Percentiles rank a stretch among this genome's conserved stretches.
phyloP scores from a whole-genome alignment of 2,329 filamentous ascomycete species.

The Pseudogymnoascus sp. region DNA sequence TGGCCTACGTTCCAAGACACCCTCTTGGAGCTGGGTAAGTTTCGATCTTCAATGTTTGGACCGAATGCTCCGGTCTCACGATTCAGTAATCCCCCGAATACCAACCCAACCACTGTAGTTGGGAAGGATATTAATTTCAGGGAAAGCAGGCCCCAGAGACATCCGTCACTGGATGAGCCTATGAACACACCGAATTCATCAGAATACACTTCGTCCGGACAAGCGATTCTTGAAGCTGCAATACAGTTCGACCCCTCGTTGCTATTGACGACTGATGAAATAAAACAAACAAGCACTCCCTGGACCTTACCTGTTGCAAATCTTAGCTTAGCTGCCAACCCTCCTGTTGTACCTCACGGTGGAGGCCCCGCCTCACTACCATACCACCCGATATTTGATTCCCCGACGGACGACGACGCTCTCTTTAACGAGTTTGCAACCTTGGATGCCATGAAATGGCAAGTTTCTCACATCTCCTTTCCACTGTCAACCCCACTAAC shows the following conservation, averaged over 20 bases:
- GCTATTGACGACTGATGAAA: neutral
- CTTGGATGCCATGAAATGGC: conserved; percentile 44
- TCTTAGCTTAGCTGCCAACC: neutral
- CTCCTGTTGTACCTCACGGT: neutral
- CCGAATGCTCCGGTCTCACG: neutral
- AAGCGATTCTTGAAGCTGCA: neutral
- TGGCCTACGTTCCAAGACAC: conserved; percentile 4
- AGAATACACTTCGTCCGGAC: neutral
- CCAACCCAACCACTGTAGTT: neutral
- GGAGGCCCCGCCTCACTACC: conserved; percentile 6
- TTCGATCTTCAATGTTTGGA: neutral
- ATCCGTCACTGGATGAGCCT: neutral
- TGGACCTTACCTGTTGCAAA: neutral
- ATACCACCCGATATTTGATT: conserved; percentile 16
- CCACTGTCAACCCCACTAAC: conserved; percentile 13
- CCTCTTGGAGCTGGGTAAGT: neutral
- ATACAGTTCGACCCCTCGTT: neutral
- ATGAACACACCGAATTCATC: conserved; percentile 1
- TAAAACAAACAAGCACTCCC: neutral
- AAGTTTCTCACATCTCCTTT: conserved; percentile 11
- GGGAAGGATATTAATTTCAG: neutral
- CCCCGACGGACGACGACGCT: conserved; percentile 32
- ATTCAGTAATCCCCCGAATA: neutral
- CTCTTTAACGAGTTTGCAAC: conserved; percentile 51
- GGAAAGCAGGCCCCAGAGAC: neutral